Base-by-base conservation (phyloP, 176 grass and related monocot species). In the Thinopyrum elongatum region DNA sequence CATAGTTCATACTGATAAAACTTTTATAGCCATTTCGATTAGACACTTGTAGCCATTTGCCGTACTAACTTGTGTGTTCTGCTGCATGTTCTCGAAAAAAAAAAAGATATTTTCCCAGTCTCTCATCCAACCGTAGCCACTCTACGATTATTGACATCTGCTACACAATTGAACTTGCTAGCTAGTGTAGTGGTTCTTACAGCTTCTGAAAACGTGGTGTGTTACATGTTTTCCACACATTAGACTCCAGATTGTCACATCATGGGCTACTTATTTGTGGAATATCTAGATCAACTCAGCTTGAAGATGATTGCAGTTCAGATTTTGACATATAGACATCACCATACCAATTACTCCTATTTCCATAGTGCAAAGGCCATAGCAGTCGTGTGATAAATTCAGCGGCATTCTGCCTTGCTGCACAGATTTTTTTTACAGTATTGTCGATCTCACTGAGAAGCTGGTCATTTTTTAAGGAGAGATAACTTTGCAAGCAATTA, bases 401-500 rank as follows among this genome's bases (percentile, higher is more conserved):
- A 26, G 15, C 16, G 76, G 26, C n/a, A n/a, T n/a, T n/a, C n/a
- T n/a, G n/a, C n/a, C n/a, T n/a, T n/a, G n/a, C n/a, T n/a, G n/a
- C n/a, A n/a, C n/a, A n/a, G n/a, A n/a, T n/a, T n/a, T n/a, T n/a
- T 3, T 58, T 75, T 65, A 26, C 59, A 74, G 35, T 44, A 25
- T 6, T 38, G 15, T 34, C 17, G 8, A 1, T 15, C 61, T 84
- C 71, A 62, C 6, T 65, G 5, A 47, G 19, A 6, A 4, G 1
- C 22, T 65, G 73, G 34, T 65, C 15, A 35, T 74, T 27, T 27
- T 49, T 75, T 10, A 63, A 49, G 70, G 39, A 53, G 19, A 60
- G 51, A 78, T 69, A 61, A 22, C 80, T 78, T 88, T 44, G 74
- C 14, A 81, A 80, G 26, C n/a, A 44, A 35, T 34, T 34, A 10